Evolutionary conservation across 805 yeast genomes (phyloP), one percentile per base, ranked within the genome.

Genomic region (Henningerozyma blattae): DNA sequence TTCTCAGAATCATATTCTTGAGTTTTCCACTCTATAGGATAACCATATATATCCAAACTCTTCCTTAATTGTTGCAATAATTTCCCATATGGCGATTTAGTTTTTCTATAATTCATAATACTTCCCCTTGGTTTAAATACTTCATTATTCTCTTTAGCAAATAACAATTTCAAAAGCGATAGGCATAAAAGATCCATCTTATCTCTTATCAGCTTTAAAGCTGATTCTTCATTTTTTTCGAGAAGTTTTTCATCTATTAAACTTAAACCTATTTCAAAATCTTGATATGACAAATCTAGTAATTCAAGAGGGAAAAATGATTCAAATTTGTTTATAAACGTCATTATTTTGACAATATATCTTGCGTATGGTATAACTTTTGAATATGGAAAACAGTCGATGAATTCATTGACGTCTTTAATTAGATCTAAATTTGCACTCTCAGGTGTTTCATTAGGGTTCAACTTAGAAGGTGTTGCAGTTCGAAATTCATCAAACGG

Each of bases 191-290:
- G 34, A 34, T 47, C 47, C 47, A 48, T 40, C 20, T 39, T 41
- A 28, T 49, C 51, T n/a, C n/a, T n/a, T n/a, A n/a, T n/a, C n/a
- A n/a, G n/a, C 31, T 46, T 51, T 18, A 40, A 37, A 3, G 31
- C 10, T 7, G 10, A 20, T 24, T 24, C n/a, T 5, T 24, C 27
- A 24, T 12, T 12, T 5, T 24, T 24, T 9, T 24, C 27, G 5
- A 5, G 6, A 7, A 10, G 10, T 6, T 12, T 12, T 8, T 9
- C 12, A 12, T 6, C n/a, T 8, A 9, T 24, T n/a, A 47, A 32
- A 35, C 45, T 43, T 15, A 47, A 37, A 22, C 52, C 52, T n/a
- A 47, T 31, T 35, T 47, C 52, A 29, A 45, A 45, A 32, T 47
- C 52, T 35, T 47, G 50, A 34, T 44, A 41, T 5, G 52, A 47